These are phyloP conservation scores for Syzygium aromaticum DNA, from an alignment of 345 rosid genomes.

Conservation along the genomic window DNA sequence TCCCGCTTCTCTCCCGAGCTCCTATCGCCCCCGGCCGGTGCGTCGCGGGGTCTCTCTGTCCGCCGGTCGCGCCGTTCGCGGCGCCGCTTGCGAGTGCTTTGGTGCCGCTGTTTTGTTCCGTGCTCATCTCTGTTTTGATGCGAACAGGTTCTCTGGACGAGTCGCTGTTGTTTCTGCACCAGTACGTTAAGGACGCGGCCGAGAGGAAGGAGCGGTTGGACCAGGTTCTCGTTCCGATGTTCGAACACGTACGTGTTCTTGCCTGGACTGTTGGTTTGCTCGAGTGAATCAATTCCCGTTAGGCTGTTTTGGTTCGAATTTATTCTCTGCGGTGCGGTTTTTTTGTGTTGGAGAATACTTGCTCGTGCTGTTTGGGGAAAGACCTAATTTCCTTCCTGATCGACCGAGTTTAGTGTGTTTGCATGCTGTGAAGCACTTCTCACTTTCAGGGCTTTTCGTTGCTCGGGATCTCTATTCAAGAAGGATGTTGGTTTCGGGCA, in stretches of 20 bases:
- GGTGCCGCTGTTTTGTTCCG: background rate
- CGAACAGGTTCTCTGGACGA: conserved; percentile 54
- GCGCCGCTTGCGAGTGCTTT: background rate
- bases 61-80: background rate
- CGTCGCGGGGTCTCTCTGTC: background rate
- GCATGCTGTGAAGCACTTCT: background rate
- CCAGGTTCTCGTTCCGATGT: conserved; percentile 61
- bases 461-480: background rate
- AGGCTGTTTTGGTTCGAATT: background rate
- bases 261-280: background rate
- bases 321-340: background rate
- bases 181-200: conserved; percentile 46
- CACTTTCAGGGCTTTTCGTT: background rate
- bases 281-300: background rate
- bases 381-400: background rate
- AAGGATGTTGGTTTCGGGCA: background rate
- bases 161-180: conserved; percentile 51
- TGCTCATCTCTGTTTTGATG: background rate
- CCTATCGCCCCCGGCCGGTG: conserved; percentile 36
- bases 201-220: conserved; percentile 36
- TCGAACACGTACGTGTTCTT: conserved; percentile 41
- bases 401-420: background rate
- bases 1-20: conserved; percentile 37
- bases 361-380: background rate
- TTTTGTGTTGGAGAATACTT: background rate